Evolutionary conservation across 768 basidiomycete genomes (phyloP).

Genomic region (Mycena capillaripes): DNA sequence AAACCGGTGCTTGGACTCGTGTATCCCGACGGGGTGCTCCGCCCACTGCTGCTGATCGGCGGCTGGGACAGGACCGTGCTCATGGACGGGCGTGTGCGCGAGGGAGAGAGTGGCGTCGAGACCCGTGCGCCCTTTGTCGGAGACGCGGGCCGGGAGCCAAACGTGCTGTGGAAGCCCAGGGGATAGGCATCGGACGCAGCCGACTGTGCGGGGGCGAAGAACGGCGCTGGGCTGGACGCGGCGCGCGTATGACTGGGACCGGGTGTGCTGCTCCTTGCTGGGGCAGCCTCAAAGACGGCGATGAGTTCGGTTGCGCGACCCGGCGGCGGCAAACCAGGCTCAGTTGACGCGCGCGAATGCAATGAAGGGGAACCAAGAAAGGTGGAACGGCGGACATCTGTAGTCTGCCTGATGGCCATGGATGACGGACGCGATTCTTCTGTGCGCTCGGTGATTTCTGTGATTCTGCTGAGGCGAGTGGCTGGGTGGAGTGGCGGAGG

Average conservation of each 20-base stretch:
- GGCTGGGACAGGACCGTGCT: constrained; percentile 32
- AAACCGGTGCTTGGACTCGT: constrained; percentile 14
- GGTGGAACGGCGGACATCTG: constrained; percentile 19
- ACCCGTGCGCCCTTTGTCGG: constrained; percentile 56
- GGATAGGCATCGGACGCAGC: constrained; percentile 44
- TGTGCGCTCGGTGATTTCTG: constrained; percentile 86
- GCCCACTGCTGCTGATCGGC: constrained; percentile 14
- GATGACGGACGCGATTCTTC: constrained; percentile 79
- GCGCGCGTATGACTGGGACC: constrained; percentile 69
- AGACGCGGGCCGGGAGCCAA: constrained; percentile 61
- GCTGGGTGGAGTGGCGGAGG: constrained; percentile 52
- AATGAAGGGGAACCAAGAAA: constrained; percentile 52
- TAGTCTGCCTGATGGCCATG: constrained; percentile 38
- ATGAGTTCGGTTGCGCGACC: constrained; percentile 79
- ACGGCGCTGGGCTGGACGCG: constrained; percentile 58
- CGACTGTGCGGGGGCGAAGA: constrained; percentile 43
- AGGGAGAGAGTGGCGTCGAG: constrained; percentile 36
- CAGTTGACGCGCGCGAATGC: constrained; percentile 73
- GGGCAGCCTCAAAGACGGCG: constrained; percentile 76
- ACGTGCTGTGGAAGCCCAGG: constrained; percentile 54
- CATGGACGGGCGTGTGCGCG: constrained; percentile 35
- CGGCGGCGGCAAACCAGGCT: constrained; percentile 67
- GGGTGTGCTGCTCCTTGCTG: constrained; percentile 51
- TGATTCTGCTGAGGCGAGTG: constrained; percentile 79
- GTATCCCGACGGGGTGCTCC: constrained; percentile 39